These are phyloP conservation scores for Botryotinia calthae DNA, from an alignment of 2,329 filamentous ascomycete species.

Conservation along the genomic window DNA sequence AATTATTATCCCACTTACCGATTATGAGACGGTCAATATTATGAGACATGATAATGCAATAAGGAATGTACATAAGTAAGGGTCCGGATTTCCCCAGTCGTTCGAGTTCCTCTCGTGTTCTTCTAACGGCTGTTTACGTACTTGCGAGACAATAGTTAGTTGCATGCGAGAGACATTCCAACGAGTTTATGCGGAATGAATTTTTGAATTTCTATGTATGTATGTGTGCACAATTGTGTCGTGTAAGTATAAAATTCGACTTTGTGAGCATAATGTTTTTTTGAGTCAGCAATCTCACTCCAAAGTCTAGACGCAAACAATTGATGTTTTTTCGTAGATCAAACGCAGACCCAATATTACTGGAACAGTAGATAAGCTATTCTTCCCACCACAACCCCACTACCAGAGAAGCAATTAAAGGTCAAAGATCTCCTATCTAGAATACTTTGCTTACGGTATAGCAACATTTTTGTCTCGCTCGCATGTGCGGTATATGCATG, in stretches of 20 bases:
- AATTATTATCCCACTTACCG: not conserved
- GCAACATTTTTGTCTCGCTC: not conserved
- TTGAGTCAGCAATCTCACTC: not conserved
- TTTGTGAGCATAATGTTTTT: not conserved
- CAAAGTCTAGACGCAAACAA: not conserved
- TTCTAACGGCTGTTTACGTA: not conserved
- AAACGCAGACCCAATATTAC: not conserved
- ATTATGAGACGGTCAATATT: not conserved
- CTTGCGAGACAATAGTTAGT: not conserved
- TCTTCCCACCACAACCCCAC: not conserved
- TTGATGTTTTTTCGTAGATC: not conserved
- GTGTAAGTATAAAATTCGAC: not conserved
- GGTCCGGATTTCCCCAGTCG: conserved; percentile 3
- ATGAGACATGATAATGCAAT: not conserved
- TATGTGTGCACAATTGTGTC: not conserved
- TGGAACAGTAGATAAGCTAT: not conserved
- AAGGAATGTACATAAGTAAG: not conserved
- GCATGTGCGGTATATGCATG: not conserved
- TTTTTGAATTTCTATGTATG: not conserved
- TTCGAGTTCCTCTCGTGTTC: not conserved
- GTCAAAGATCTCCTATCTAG: not conserved
- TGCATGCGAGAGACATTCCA: not conserved
- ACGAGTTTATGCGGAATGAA: not conserved
- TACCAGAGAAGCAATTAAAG: not conserved
- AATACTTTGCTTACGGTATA: not conserved